Evolutionary conservation across 352 stramenopile genomes (phyloP).

Genomic region (Pythium monospermum): DNA sequence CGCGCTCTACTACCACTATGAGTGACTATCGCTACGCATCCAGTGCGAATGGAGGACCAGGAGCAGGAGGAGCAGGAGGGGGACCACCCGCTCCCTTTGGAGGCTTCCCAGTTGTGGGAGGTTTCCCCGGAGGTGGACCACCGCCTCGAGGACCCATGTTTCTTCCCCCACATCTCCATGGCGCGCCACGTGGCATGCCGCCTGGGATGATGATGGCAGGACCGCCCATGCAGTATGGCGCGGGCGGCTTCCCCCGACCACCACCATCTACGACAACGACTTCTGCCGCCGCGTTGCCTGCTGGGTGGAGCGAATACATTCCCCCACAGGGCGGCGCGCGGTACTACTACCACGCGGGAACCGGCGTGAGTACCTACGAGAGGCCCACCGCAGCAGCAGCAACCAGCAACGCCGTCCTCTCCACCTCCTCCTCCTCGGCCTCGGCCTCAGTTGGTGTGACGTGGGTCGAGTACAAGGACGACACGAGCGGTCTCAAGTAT

Average conservation of each 20-base stretch:
- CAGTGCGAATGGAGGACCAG: background rate
- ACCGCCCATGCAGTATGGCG: background rate
- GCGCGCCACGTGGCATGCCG: background rate
- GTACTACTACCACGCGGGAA: constrained; percentile 61
- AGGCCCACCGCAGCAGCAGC: constrained; percentile 14
- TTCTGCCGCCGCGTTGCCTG: constrained; percentile 19
- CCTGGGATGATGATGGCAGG: background rate
- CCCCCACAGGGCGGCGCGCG: constrained; percentile 43
- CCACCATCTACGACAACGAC: background rate
- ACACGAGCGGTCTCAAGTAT: constrained; percentile 59
- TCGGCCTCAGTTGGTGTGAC: constrained; percentile 11
- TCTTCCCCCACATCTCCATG: no score
- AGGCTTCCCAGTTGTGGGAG: background rate
- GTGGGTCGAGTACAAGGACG: constrained; percentile 81
- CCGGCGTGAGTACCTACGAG: constrained; percentile 64
- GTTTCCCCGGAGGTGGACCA: no score
- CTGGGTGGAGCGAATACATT: constrained; percentile 57
- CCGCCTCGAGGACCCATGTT: no score
- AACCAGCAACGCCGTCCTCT: background rate
- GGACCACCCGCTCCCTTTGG: no score
- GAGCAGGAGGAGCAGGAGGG: background rate
- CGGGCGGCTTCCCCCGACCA: background rate
- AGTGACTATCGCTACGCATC: constrained; percentile 1
- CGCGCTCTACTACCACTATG: no score
- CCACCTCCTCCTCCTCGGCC: background rate